Evolutionary conservation across 2,329 filamentous ascomycete genomes (phyloP), one percentile per base, ranked within the genome.

Genomic region (Paracoccidioides lutzii): DNA sequence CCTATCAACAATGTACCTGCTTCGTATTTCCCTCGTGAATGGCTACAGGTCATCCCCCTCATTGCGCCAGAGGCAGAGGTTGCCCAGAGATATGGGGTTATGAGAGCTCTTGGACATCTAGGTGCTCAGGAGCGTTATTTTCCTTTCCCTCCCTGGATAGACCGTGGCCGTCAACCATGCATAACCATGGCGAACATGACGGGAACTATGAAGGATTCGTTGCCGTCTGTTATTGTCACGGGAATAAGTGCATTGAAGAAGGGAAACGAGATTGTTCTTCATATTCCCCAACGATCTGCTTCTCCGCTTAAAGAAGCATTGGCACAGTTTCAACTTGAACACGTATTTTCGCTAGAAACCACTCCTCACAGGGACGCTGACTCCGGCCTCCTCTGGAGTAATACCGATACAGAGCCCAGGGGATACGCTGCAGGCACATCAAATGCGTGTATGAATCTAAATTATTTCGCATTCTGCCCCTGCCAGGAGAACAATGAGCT

Each of bases 91-190:
- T 58, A 56, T 37, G 54, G 57, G 10, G 12, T 53, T 32, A 53
- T 54, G 54, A 56, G 57, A 46, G 43, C 43, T 8, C 57, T 58
- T 33, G 38, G 49, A n/a, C 57, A 58, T 46, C 57, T 58, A n/a
- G 57, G 57, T 44, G 33, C 43, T 50, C 45, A 37, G 14, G 50
- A 56, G 33, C 42, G 57, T 8, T 58, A 54, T 54, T 58, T 58
- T 33, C 57, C 57, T 15, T 58, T 42, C 32, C 54, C 54, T 3
- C 57, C 57, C 12, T 58, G 57, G 57, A 53, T 58, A 41, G 50
- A 58, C 41, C 44, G 57, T 15, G 54, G 56, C 38, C 57, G 57
- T 38, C 48, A 40, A 37, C 49, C 57, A 40, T 56, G 57, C 32
- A 48, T 58, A 12, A 58, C 57, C 3, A 35, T 48, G 32, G 28